These are phyloP conservation scores for Trametes coccinea DNA, from an alignment of 768 basidiomycete genomes.

Conservation along the genomic window DNA sequence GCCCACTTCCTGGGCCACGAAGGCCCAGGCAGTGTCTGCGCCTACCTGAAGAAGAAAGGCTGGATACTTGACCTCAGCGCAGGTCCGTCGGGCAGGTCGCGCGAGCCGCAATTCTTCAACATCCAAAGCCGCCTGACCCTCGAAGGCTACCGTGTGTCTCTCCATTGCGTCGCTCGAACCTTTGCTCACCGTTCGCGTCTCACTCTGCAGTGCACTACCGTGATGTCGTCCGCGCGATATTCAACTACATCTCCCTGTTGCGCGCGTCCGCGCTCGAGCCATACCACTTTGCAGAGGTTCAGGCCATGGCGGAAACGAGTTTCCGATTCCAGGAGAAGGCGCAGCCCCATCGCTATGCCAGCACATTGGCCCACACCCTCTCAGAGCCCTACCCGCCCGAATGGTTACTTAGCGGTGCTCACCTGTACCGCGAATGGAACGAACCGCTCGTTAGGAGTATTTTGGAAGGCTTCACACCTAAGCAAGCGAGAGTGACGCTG, in stretches of 20 bases:
- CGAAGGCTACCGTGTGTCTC: slow-evolving; percentile 47
- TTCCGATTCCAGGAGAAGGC: slow-evolving; percentile 52
- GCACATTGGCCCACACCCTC: slow-evolving; percentile 35
- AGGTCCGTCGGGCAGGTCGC: slow-evolving; percentile 37
- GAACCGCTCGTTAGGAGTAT: slow-evolving; percentile 25
- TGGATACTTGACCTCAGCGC: slow-evolving; percentile 38
- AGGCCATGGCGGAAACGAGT: slow-evolving; percentile 41
- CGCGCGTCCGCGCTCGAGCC: slow-evolving; percentile 24
- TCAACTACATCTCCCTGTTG: slow-evolving; percentile 41
- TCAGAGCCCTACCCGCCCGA: slow-evolving; percentile 23
- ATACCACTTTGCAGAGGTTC: slow-evolving; percentile 46
- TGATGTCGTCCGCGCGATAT: slow-evolving; percentile 42
- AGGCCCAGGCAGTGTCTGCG: slow-evolving; percentile 49
- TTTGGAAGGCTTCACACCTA: slow-evolving; percentile 25
- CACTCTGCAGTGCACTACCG: slow-evolving; percentile 39
- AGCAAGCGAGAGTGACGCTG: slow-evolving; percentile 42
- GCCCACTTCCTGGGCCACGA: slow-evolving; percentile 54
- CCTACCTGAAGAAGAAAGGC: slow-evolving; percentile 50
- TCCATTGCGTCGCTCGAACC: neutral
- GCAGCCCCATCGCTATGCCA: slow-evolving; percentile 44
- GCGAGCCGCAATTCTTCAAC: slow-evolving; percentile 43
- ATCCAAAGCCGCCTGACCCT: slow-evolving; percentile 46
- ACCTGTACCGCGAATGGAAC: slow-evolving; percentile 24
- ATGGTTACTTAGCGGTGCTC: slow-evolving; percentile 18
- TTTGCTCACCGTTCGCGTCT: too few species aligned